These are phyloP conservation scores for Vitis riparia DNA, from an alignment of 164 flowering plant species.

Conservation along the genomic window DNA sequence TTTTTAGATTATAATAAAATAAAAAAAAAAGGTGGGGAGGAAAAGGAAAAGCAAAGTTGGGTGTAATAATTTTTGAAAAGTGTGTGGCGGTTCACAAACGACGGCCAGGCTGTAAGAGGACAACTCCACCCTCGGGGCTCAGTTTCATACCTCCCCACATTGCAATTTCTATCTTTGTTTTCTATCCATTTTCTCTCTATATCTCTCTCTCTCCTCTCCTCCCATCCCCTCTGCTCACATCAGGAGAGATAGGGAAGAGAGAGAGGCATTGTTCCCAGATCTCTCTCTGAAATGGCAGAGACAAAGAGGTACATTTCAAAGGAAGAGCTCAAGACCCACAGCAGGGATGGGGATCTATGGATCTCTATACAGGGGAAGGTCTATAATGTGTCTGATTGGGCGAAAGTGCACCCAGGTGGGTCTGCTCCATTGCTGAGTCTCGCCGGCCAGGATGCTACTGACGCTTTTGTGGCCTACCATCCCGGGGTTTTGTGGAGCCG, in stretches of 20 bases:
- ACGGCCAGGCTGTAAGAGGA: too few relatives aligned
- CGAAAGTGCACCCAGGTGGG: conserved; percentile 11
- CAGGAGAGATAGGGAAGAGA: background rate
- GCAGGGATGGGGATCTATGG: conserved; percentile 11
- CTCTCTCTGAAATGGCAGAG: conserved; percentile 11
- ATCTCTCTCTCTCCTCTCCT: background rate
- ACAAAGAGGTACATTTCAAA: conserved; percentile 5
- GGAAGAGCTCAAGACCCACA: conserved; percentile 11
- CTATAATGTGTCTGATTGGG: conserved; percentile 13
- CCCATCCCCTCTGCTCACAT: background rate
- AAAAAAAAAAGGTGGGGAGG: too few relatives aligned
- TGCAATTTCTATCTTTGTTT: too few relatives aligned
- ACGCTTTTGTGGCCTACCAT: conserved; percentile 15
- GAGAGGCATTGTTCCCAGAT: background rate
- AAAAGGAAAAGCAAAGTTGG: too few relatives aligned
- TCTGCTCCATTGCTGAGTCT: conserved; percentile 5
- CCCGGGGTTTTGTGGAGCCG: conserved; percentile 4
- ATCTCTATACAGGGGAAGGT: conserved; percentile 14
- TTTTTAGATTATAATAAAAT: too few relatives aligned
- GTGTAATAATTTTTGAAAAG: too few relatives aligned
- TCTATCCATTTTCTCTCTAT: background rate
- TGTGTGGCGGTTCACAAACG: too few relatives aligned
- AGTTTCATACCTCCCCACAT: too few relatives aligned
- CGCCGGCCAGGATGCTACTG: conserved; percentile 11
- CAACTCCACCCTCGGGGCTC: background rate